Evolutionary conservation across 768 basidiomycete species (phyloP), one percentile per base, ranked within the genome.

Genomic region (Nidula microcarpa): DNA sequence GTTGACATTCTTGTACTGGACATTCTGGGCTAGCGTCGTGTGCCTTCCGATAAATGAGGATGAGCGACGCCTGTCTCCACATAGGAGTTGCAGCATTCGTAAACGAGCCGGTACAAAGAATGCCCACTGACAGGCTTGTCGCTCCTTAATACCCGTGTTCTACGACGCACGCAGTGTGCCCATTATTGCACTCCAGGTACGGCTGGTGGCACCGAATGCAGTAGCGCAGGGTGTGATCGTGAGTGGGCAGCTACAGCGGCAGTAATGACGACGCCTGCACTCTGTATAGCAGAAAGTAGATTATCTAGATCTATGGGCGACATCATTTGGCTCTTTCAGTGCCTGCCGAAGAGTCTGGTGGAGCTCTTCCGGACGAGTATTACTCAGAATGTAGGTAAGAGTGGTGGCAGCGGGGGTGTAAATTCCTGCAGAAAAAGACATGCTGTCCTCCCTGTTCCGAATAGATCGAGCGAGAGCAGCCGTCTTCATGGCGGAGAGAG

Each of bases 111-210:
- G 16, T 41, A 17, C 16, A 11, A 11, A 41, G 39, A 13, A 11
- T 13, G 16, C 1, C 16, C 39, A 41, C 5, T 41, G 39, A 41
- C 39, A 11, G 39, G 4, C 11, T 41, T 8, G n/a, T 39, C 37
- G 37, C 37, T 9, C 37, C n/a, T 39, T 41, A 13, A 11, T 17
- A 45, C 49, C 44, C 3, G 45, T 47, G 35, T 32, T 49, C 37
- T 44, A 39, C 49, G 5, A 18, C 36, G 18, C 53, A 41, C 37
- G 53, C 47, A 8, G 35, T 34, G 16, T 53, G 35, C 5, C 56
- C 50, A 39, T 67, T 66, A 53, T 61, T 33, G 8, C 54, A 51
- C 47, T 67, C 66, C 35, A 61, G 13, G 56, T 65, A 64, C 0
- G 8, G 14, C 1, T 36, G 16, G 53, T 65, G 63, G 55, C 63